These are phyloP conservation scores for Aleurites moluccanus DNA, from an alignment of 441 rosid species.

Conservation along the genomic window DNA sequence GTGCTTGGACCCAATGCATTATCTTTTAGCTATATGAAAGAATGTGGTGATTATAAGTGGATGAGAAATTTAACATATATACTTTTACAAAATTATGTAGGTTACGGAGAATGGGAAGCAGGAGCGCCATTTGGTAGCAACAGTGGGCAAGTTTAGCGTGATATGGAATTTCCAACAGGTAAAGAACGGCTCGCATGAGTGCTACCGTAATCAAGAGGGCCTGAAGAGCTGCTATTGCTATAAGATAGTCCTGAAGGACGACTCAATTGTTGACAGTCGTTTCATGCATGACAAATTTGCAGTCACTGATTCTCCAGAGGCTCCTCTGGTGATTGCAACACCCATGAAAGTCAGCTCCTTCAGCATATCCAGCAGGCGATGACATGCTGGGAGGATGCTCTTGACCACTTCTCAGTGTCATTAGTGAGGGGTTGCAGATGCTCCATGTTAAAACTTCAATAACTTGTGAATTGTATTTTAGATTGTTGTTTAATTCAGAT, in stretches of 20 bases:
- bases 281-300: conserved; percentile 98
- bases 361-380: conserved; percentile 83
- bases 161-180: conserved; percentile 98
- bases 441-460: not conserved
- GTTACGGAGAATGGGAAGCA: conserved; percentile 94
- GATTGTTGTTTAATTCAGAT: conserved; percentile 12
- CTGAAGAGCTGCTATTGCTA: conserved; percentile 98
- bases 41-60: no score
- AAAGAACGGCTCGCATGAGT: conserved; percentile 84
- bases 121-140: conserved; percentile 91
- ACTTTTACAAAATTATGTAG: conserved; percentile 35
- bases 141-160: conserved; percentile 95
- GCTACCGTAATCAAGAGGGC: conserved; percentile 86
- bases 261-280: conserved; percentile 92
- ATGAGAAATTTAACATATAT: not conserved
- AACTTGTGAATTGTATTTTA: conserved; percentile 15
- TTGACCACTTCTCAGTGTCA: conserved; percentile 19
- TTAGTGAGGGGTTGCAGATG: conserved; percentile 13
- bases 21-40: not conserved
- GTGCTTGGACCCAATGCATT: not conserved
- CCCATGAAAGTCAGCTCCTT: conserved; percentile 94
- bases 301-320: conserved; percentile 87
- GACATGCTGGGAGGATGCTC: conserved; percentile 15
- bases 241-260: conserved; percentile 83
- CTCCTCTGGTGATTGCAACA: conserved; percentile 95